Conservation (phyloP, 371 early-diverging fungal genomes). For the Mucor lusitanicus region DNA sequence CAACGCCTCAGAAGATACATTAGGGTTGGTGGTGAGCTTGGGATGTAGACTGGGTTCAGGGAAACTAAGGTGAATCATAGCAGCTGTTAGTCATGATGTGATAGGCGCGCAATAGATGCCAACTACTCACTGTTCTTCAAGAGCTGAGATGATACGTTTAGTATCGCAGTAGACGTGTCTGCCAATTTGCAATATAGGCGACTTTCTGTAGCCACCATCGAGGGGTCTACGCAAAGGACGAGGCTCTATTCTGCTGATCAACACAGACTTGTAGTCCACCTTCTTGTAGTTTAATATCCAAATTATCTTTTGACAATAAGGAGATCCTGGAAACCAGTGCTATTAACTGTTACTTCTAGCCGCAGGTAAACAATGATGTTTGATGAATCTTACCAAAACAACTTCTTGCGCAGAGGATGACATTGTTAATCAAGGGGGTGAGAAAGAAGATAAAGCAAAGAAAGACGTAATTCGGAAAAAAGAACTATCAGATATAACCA, state of each 20-base stretch:
- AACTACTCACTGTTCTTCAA: constrained; percentile 43
- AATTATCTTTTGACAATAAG: constrained; percentile 33
- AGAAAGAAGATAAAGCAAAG: background rate
- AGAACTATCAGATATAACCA: background rate
- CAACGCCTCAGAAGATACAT: constrained; percentile 3
- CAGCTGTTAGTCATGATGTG: background rate
- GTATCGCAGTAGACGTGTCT: constrained; percentile 59
- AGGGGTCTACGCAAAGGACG: constrained; percentile 48
- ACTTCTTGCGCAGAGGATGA: background rate
- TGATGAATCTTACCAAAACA: background rate
- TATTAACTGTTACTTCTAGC: background rate
- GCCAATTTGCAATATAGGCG: constrained; percentile 65
- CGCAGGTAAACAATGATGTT: background rate
- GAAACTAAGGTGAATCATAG: background rate
- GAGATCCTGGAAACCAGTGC: constrained; percentile 38
- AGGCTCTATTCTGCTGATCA: constrained; percentile 28
- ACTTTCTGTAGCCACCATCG: constrained; percentile 59
- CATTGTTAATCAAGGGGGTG: background rate
- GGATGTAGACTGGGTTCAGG: constrained; percentile 21
- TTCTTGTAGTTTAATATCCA: constrained; percentile 46
- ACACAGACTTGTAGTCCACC: constrained; percentile 33
- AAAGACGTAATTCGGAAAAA: background rate
- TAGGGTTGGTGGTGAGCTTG: background rate
- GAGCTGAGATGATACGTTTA: constrained; percentile 47
- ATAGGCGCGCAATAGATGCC: background rate